Conservation (phyloP, 2,329 filamentous ascomycete genomes). For the Aspergillus arachidicola region DNA sequence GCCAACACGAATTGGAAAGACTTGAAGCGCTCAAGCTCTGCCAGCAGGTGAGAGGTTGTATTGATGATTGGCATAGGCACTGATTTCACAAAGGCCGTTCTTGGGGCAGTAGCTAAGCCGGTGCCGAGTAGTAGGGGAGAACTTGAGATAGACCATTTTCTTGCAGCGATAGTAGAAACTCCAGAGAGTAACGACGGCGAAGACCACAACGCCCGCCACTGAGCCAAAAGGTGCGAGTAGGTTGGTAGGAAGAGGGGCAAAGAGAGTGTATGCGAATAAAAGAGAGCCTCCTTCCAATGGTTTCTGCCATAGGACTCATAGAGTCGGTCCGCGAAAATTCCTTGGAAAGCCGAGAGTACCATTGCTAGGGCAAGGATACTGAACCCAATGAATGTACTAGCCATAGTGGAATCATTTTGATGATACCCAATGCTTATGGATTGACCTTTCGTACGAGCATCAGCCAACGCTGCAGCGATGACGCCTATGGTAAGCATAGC, state of each 20-base stretch:
- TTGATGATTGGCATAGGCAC: conserved; percentile 1
- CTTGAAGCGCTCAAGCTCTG: neutral
- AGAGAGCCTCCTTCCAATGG: conserved; percentile 93
- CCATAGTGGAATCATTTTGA: conserved; percentile 27
- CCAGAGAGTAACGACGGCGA: conserved; percentile 37
- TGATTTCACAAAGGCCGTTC: neutral
- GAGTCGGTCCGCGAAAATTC: conserved; percentile 88
- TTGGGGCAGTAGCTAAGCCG: neutral
- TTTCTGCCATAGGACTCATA: conserved; percentile 78
- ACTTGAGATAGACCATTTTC: neutral
- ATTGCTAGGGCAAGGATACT: conserved; percentile 84
- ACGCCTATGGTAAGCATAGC: conserved; percentile 83
- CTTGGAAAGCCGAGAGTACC: conserved; percentile 88
- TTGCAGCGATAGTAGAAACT: conserved; percentile 9
- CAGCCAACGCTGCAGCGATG: conserved; percentile 83
- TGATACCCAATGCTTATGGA: conserved; percentile 44
- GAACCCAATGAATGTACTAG: conserved; percentile 64
- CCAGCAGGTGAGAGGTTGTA: neutral
- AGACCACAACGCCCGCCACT: conserved; percentile 38
- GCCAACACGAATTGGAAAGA: conserved; percentile 27
- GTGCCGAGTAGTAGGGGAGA: neutral
- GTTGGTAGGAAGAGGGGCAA: conserved; percentile 48
- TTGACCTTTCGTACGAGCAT: conserved; percentile 75
- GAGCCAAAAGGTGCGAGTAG: conserved; percentile 36
- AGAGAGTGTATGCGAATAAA: conserved; percentile 73